Evolutionary conservation across 345 rosid species (phyloP).

Genomic region (Camelina neglecta): DNA sequence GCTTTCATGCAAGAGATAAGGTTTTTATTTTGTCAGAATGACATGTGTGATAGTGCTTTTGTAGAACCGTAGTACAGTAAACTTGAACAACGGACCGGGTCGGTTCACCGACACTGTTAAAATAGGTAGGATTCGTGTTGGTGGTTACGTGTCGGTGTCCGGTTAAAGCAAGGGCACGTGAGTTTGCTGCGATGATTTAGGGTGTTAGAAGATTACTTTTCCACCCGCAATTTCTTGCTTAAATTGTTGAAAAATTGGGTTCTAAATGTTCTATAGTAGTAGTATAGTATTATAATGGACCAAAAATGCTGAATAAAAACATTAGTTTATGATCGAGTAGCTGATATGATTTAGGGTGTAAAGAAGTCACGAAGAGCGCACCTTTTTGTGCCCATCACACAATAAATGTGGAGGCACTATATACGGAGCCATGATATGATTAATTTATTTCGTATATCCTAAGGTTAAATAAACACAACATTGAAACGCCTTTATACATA

Average conservation of each 20-base stretch:
- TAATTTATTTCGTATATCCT: not conserved
- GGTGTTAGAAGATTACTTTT: not conserved
- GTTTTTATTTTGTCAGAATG: not conserved
- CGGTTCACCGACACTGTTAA: conserved; percentile 35
- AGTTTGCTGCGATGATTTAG: conserved; percentile 3
- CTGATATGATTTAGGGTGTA: not conserved
- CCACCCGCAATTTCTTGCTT: conserved; percentile 31
- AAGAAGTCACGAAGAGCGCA: conserved; percentile 2
- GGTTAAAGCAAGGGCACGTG: conserved; percentile 26
- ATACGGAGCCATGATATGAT: conserved; percentile 13
- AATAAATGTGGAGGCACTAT: conserved; percentile 24
- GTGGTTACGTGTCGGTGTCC: conserved; percentile 16
- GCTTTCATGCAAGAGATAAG: conserved; percentile 11
- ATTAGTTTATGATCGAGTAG: not conserved
- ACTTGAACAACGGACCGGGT: conserved; percentile 12
- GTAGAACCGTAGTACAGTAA: not conserved
- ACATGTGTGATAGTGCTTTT: conserved; percentile 28
- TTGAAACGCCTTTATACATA: not conserved
- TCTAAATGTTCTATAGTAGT: not conserved
- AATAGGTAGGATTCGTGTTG: not conserved
- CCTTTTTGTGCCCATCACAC: conserved; percentile 7
- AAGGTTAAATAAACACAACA: not conserved
- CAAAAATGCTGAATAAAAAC: not conserved
- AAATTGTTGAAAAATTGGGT: not conserved
- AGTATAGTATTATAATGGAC: not conserved